Evolutionary conservation across 306 rosid genomes (phyloP).

Genomic region (Lathyrus sativus): DNA sequence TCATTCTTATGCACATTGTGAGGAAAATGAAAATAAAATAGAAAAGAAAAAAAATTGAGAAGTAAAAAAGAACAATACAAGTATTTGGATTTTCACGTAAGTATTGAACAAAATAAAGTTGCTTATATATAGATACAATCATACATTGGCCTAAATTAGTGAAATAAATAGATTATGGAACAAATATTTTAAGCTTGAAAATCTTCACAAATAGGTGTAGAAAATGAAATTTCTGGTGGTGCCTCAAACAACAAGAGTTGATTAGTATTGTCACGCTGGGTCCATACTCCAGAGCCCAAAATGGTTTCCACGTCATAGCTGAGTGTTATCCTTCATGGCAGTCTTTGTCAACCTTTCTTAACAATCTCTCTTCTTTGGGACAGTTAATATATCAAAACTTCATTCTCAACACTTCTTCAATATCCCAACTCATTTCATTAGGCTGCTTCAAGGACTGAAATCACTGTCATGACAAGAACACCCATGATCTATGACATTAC

Average conservation of each 20-base stretch:
- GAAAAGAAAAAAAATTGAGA: too few relatives aligned
- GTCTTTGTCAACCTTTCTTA: conserved; percentile 41
- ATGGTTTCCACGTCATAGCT: conserved; percentile 63
- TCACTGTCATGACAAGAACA: conserved; percentile 23
- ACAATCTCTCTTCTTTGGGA: neutral
- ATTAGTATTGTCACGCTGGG: conserved; percentile 33
- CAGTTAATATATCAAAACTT: neutral
- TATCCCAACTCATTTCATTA: too few relatives aligned
- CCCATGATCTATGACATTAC: conserved; percentile 26
- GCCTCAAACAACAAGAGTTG: conserved; percentile 6
- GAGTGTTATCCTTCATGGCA: conserved; percentile 37
- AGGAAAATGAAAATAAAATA: too few relatives aligned
- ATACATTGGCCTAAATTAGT: too few relatives aligned
- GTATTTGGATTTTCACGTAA: too few relatives aligned
- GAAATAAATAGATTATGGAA: too few relatives aligned
- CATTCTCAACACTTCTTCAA: too few relatives aligned
- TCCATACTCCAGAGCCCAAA: conserved; percentile 16
- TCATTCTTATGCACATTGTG: too few relatives aligned
- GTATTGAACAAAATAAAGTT: too few relatives aligned
- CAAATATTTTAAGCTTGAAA: neutral
- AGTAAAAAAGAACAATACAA: too few relatives aligned
- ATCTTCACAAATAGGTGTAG: conserved; percentile 14
- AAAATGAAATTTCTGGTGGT: conserved; percentile 17
- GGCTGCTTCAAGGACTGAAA: too few relatives aligned
- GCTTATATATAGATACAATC: too few relatives aligned